Percentiles rank a stretch among this genome's conserved stretches.
Evolutionary conservation across 345 rosid genomes (phyloP).

Genomic region (Camelina sativa): DNA sequence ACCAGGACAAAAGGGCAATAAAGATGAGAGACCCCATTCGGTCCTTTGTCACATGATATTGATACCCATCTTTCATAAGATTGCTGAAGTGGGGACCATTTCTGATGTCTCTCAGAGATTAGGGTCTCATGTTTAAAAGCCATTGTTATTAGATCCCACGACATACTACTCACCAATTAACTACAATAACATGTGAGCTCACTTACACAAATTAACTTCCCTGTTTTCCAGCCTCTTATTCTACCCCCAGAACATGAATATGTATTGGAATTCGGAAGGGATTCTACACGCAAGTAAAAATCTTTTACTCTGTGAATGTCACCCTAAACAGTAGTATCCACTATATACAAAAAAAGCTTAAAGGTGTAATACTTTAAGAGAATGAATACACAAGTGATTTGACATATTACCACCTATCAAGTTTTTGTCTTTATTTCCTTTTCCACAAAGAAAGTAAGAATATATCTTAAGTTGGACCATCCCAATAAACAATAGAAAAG

Average conservation of each 20-base stretch:
- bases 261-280: background rate
- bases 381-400: background rate
- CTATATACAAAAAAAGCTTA: background rate
- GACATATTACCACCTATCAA: background rate
- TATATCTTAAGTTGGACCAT: background rate
- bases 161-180: slow-evolving; percentile 16
- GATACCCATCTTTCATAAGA: slow-evolving; percentile 26
- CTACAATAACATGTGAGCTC: slow-evolving; percentile 38
- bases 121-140: slow-evolving; percentile 34
- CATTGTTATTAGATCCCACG: slow-evolving; percentile 33
- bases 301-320: background rate
- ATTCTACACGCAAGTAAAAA: background rate
- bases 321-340: slow-evolving; percentile 16
- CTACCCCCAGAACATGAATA: background rate
- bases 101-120: slow-evolving; percentile 21
- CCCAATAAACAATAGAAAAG: background rate
- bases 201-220: slow-evolving; percentile 25
- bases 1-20: slow-evolving; percentile 22
- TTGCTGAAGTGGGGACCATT: slow-evolving; percentile 37
- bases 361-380: slow-evolving; percentile 1
- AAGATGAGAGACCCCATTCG: slow-evolving; percentile 35
- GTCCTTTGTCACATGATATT: slow-evolving; percentile 38
- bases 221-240: slow-evolving; percentile 6
- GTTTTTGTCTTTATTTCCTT: background rate
- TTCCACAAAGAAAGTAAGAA: slow-evolving; percentile 3